These are phyloP conservation scores for Leccinum fibrillosum DNA, from an alignment of 768 basidiomycete genomes.

Conservation along the genomic window DNA sequence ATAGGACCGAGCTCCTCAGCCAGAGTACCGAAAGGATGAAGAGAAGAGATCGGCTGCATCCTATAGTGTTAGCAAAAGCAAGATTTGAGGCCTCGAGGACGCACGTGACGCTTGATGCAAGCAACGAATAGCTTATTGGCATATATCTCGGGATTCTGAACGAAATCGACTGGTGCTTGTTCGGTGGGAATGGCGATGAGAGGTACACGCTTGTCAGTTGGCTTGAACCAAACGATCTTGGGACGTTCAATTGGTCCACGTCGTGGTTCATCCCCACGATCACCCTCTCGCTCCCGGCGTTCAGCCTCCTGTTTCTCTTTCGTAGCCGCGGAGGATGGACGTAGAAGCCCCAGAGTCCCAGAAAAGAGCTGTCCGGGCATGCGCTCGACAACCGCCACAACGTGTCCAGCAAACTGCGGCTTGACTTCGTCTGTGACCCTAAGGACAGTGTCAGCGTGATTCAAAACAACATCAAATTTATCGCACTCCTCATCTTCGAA, in stretches of 20 bases:
- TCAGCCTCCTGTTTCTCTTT: constrained; percentile 99
- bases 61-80: constrained; percentile 18
- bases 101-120: constrained; percentile 95
- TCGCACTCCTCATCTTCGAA: constrained; percentile 95
- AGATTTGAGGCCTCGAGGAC: constrained; percentile 29
- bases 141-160: constrained; percentile 91
- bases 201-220: constrained; percentile 98
- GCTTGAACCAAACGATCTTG: constrained; percentile 99
- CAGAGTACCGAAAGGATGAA: constrained; percentile 97
- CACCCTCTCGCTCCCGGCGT: constrained; percentile 94
- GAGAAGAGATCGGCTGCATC: constrained; percentile 81
- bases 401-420: constrained; percentile 97
- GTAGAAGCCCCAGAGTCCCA: constrained; percentile 90
- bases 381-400: constrained; percentile 98
- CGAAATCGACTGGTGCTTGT: constrained; percentile 94
- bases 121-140: constrained; percentile 92
- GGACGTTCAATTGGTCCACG: constrained; percentile 82
- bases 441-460: constrained; percentile 11
- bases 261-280: constrained; percentile 79
- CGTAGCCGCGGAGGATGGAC: constrained; percentile 94
- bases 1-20: constrained; percentile 98
- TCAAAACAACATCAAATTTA: constrained; percentile 10
- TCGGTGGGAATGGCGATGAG: constrained; percentile 98
- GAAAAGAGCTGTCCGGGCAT: constrained; percentile 99
- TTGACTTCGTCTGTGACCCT: constrained; percentile 98